A percentile compares a stretch with the other conserved stretches of the same genome.
These are phyloP conservation scores for Beauveria rudraprayagi DNA, from an alignment of 2,329 filamentous ascomycete genomes.

Conservation along the genomic window DNA sequence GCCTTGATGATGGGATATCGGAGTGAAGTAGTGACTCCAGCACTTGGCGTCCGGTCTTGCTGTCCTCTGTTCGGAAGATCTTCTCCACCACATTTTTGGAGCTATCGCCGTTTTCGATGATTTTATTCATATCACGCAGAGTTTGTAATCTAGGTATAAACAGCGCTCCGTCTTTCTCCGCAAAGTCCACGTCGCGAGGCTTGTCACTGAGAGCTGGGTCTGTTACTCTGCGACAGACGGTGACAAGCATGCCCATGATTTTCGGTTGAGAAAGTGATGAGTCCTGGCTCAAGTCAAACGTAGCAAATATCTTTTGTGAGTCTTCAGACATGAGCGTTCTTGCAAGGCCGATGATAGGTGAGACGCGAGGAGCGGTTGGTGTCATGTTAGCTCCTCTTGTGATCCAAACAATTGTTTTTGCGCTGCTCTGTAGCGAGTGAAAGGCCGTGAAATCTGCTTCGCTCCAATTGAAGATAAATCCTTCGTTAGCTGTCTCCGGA, in stretches of 20 bases:
- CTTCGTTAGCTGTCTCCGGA: constrained; percentile 14
- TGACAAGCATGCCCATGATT: constrained; percentile 16
- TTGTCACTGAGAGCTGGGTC: constrained; percentile 3
- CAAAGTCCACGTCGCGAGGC: constrained; percentile 35
- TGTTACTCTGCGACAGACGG: constrained; percentile 21
- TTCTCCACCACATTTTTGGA: constrained; percentile 10
- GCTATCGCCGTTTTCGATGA: constrained; percentile 31
- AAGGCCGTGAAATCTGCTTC: constrained; percentile 32
- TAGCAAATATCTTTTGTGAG: constrained; percentile 32
- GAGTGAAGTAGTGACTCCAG: neutral
- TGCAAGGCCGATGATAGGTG: constrained; percentile 37
- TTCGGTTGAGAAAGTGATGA: constrained; percentile 16
- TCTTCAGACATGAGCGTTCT: constrained; percentile 44
- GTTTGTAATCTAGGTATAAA: constrained; percentile 38
- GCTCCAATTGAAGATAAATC: constrained; percentile 30
- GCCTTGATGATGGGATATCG: neutral
- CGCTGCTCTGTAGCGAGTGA: constrained; percentile 27
- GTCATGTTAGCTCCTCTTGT: constrained; percentile 34
- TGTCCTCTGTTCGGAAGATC: constrained; percentile 16
- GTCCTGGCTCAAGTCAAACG: constrained; percentile 30
- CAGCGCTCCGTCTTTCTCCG: constrained; percentile 28
- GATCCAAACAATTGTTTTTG: constrained; percentile 39
- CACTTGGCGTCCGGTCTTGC: neutral
- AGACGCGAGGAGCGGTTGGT: constrained; percentile 25
- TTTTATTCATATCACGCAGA: constrained; percentile 30